A percentile compares a stretch with the other conserved stretches of the same genome.
Conservation (phyloP, 257 asterid species). For the Fraxinus americana region DNA sequence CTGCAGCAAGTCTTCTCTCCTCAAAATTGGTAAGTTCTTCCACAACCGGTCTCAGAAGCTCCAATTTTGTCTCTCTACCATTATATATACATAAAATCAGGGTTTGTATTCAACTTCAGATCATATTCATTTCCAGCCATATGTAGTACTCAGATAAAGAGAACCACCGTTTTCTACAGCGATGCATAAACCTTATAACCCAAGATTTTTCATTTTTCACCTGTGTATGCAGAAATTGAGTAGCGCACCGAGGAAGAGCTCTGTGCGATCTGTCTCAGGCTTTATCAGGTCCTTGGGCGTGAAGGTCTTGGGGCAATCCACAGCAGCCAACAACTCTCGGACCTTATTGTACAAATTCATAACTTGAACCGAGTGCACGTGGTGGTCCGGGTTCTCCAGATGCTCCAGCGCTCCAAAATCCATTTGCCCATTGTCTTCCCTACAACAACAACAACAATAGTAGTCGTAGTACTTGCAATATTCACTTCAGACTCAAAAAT, state of each 20-base stretch:
- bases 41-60: constrained; percentile 45
- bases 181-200: background rate
- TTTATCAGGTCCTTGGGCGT: constrained; percentile 68
- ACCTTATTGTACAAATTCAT: constrained; percentile 57
- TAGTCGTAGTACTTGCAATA: background rate
- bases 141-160: background rate
- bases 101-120: background rate
- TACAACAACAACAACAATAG: constrained; percentile 16
- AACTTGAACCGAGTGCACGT: constrained; percentile 53
- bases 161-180: background rate
- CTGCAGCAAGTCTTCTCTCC: constrained; percentile 48
- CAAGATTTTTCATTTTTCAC: constrained; percentile 28
- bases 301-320: constrained; percentile 62
- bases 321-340: constrained; percentile 44
- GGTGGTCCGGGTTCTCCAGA: constrained; percentile 82
- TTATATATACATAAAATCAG: background rate
- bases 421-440: constrained; percentile 77
- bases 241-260: constrained; percentile 68
- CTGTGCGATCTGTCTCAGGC: constrained; percentile 78
- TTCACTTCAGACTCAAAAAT: background rate
- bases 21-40: constrained; percentile 59
- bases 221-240: constrained; percentile 78
- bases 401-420: constrained; percentile 80
- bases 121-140: background rate
- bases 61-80: constrained; percentile 54